These are phyloP conservation scores for Pseudonectria buxi DNA, from an alignment of 2,329 filamentous ascomycete species.

Conservation along the genomic window DNA sequence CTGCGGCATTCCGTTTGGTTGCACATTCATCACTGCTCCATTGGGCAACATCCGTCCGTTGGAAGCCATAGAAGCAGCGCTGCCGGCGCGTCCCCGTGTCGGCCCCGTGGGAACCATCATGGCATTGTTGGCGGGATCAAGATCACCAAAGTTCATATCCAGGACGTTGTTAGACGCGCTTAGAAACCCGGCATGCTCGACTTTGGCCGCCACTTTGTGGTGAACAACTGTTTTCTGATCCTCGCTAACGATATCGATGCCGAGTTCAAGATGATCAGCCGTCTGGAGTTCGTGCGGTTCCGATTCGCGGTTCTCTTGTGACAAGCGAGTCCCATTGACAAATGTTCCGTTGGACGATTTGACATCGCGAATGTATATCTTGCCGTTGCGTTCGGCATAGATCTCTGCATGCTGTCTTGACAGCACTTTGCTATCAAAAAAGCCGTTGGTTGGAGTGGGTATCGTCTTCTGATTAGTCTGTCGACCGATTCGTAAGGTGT, in stretches of 20 bases:
- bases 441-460: constrained; percentile 85
- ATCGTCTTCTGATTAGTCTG: constrained; percentile 97
- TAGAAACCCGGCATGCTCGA: constrained; percentile 87
- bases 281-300: constrained; percentile 91
- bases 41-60: constrained; percentile 56
- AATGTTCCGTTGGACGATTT: constrained; percentile 99
- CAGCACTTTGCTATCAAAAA: constrained; percentile 96
- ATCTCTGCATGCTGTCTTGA: constrained; percentile 95
- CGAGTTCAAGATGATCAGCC: constrained; percentile 85
- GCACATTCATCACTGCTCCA: constrained; percentile 38
- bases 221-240: constrained; percentile 98
- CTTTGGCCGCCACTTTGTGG: constrained; percentile 94
- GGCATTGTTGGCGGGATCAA: constrained; percentile 71
- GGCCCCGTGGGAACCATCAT: constrained; percentile 66
- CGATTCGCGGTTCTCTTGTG: constrained; percentile 90
- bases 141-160: constrained; percentile 86
- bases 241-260: constrained; percentile 97
- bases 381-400: constrained; percentile 77
- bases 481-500: constrained; percentile 86
- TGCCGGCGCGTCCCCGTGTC: constrained; percentile 62
- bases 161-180: constrained; percentile 67
- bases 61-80: constrained; percentile 55
- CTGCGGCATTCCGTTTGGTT: constrained; percentile 56
- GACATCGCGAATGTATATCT: constrained; percentile 93
- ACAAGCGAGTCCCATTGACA: constrained; percentile 85